phyloP scores from a whole-genome alignment of 805 yeast species.

The Ogataea methanolica region DNA sequence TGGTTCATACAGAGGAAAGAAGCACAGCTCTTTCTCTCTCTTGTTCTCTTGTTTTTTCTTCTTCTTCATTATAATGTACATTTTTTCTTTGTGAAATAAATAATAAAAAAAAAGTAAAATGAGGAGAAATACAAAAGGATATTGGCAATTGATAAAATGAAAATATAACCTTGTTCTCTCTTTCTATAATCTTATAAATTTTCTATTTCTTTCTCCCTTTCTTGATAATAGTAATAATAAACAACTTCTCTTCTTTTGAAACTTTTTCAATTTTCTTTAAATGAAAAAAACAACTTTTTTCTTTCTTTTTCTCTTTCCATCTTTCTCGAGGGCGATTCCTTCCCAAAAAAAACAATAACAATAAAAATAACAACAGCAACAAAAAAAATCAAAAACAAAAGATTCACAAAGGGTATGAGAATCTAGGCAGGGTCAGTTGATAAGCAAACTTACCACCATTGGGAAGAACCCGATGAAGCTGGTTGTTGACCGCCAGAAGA shows the following conservation, averaged over 20 bases:
- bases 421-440: neutral
- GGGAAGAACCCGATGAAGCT: conserved; percentile 21
- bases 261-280: no score
- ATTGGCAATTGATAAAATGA: no score
- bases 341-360: no score
- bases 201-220: no score
- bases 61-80: conserved; percentile 11
- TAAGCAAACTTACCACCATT: conserved; percentile 29
- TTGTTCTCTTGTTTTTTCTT: conserved; percentile 1
- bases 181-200: no score
- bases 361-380: neutral
- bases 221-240: no score
- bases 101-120: neutral
- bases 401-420: neutral
- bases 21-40: neutral
- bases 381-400: neutral
- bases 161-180: no score
- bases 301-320: no score
- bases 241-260: no score
- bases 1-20: neutral
- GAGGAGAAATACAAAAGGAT: neutral
- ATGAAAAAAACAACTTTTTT: no score
- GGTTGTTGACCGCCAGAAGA: neutral
- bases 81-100: neutral
- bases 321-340: no score